phyloP scores from a whole-genome alignment of 345 rosid species.

The Gossypium ekmanianum region DNA sequence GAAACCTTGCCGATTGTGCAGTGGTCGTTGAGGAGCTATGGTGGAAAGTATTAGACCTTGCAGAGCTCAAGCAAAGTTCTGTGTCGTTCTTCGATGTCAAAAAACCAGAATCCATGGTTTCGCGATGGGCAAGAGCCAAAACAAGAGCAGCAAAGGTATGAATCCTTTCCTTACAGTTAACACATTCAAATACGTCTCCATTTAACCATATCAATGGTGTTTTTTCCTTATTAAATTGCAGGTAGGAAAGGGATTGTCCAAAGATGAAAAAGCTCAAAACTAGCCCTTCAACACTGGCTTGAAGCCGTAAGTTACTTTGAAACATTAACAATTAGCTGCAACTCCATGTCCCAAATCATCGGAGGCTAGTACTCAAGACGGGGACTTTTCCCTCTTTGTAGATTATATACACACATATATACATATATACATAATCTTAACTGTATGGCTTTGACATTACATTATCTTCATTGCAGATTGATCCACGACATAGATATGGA shows the following conservation, averaged over 20 bases:
- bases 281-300: conserved; percentile 91
- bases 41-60: conserved; percentile 91
- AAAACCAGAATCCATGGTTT: conserved; percentile 72
- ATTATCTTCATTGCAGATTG: conserved; percentile 38
- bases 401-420: background rate
- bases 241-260: conserved; percentile 87
- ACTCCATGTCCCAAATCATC: no score
- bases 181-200: background rate
- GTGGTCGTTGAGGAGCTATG: conserved; percentile 87
- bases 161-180: background rate
- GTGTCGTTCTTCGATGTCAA: conserved; percentile 55
- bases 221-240: conserved; percentile 22
- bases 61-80: conserved; percentile 55
- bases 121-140: conserved; percentile 93
- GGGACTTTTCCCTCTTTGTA: no score
- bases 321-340: background rate
- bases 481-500: conserved; percentile 67
- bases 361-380: no score
- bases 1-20: conserved; percentile 93
- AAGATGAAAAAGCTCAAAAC: conserved; percentile 82
- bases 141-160: conserved; percentile 87
- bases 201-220: background rate
- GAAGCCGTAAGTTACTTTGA: conserved; percentile 71
- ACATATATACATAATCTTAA: background rate
- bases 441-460: background rate